These are phyloP conservation scores for Geotrichum australiense DNA, from an alignment of 1,139 yeast genomes.

Conservation along the genomic window DNA sequence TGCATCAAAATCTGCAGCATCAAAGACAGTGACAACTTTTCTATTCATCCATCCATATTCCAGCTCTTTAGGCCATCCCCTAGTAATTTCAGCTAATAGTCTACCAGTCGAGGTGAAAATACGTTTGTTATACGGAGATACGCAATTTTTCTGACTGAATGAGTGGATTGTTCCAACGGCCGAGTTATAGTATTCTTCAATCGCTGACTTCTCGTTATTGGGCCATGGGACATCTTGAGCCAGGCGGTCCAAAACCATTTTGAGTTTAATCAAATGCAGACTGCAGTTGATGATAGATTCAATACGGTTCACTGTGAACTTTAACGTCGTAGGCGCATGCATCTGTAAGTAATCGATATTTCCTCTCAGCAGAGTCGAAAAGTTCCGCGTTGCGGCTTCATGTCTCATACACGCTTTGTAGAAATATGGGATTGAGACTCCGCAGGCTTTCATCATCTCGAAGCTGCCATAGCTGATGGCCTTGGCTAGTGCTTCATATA, in stretches of 20 bases:
- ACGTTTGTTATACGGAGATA: conserved; percentile 49
- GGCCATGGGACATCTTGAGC: conserved; percentile 36
- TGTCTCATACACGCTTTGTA: conserved; percentile 90
- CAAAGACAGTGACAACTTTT: conserved; percentile 77
- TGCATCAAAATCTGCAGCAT: conserved; percentile 39
- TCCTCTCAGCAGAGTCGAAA: conserved; percentile 38
- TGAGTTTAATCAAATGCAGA: conserved; percentile 61
- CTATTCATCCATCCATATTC: conserved; percentile 86
- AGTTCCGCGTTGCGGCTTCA: conserved; percentile 77
- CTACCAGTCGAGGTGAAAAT: conserved; percentile 91
- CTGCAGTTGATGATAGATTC: conserved; percentile 68
- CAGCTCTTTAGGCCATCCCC: conserved; percentile 78
- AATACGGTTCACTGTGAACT: conserved; percentile 51
- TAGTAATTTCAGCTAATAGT: conserved; percentile 72
- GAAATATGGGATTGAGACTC: conserved; percentile 75
- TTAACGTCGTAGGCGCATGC: conserved; percentile 20
- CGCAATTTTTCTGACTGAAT: conserved; percentile 47
- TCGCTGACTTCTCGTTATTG: conserved; percentile 31
- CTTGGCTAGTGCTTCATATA: conserved; percentile 62
- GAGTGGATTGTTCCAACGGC: conserved; percentile 69
- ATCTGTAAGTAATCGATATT: conserved; percentile 17
- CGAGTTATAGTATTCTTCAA: conserved; percentile 44
- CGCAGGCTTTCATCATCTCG: conserved; percentile 73
- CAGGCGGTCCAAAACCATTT: conserved; percentile 58
- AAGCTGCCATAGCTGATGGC: conserved; percentile 64